phyloP scores from a whole-genome alignment of 1,284 basidiomycete species.

The Irpex lacteus region DNA sequence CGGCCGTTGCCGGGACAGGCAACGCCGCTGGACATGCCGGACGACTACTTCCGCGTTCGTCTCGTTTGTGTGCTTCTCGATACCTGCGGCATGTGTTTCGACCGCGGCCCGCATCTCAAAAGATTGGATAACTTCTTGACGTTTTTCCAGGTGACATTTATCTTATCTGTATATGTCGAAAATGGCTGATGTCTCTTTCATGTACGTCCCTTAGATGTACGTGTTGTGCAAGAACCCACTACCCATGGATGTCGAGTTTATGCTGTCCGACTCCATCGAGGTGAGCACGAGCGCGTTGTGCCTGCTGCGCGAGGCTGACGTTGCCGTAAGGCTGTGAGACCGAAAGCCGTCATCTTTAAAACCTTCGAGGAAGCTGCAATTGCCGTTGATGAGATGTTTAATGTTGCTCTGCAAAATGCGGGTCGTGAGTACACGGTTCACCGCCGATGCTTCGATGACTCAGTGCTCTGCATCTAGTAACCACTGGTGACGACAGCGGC shows the following conservation, averaged over 20 bases:
- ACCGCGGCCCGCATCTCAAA: slow-evolving; percentile 85
- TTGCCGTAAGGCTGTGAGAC: slow-evolving; percentile 65
- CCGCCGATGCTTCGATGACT: slow-evolving; percentile 7
- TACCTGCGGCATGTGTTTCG: slow-evolving; percentile 98
- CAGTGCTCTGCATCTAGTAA: slow-evolving; percentile 24
- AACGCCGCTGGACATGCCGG: slow-evolving; percentile 83
- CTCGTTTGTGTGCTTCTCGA: slow-evolving; percentile 92
- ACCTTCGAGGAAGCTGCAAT: slow-evolving; percentile 81
- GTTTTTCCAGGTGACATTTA: slow-evolving; percentile 80
- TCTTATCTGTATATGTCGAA: neutral
- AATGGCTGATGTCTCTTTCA: neutral
- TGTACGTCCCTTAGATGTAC: slow-evolving; percentile 62
- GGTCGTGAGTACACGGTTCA: slow-evolving; percentile 41
- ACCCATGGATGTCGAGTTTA: slow-evolving; percentile 98
- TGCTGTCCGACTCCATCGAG: slow-evolving; percentile 92
- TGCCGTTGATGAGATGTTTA: slow-evolving; percentile 89
- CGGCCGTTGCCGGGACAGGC: slow-evolving; percentile 81
- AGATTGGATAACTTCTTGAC: slow-evolving; percentile 91
- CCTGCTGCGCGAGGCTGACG: slow-evolving; percentile 12
- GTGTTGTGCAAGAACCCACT: slow-evolving; percentile 82
- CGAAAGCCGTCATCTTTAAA: slow-evolving; percentile 68
- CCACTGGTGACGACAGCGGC: slow-evolving; percentile 61
- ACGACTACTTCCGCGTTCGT: slow-evolving; percentile 95
- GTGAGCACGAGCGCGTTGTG: slow-evolving; percentile 37
- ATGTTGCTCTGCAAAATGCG: slow-evolving; percentile 54